Evolutionary conservation across 305 asterid genomes (phyloP).

Genomic region (Lippia alba): DNA sequence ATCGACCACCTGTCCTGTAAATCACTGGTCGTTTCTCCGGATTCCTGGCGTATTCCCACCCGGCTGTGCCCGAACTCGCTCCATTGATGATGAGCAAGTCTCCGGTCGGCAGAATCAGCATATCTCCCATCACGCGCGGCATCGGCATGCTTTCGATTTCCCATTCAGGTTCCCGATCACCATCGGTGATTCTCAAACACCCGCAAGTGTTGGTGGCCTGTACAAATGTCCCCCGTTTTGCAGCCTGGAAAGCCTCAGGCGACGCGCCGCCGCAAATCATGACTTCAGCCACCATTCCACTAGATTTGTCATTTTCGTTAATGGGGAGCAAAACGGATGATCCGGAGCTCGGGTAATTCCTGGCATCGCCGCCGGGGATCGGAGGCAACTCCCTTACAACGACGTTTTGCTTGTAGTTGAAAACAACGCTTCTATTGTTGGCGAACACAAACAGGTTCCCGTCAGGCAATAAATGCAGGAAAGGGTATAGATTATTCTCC

Average conservation of each 20-base stretch:
- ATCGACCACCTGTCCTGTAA: constrained; percentile 36
- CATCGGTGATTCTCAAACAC: constrained; percentile 48
- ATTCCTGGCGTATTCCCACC: constrained; percentile 55
- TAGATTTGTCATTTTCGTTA: constrained; percentile 37
- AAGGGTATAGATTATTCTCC: constrained; percentile 73
- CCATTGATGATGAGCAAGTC: constrained; percentile 60
- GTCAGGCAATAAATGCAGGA: constrained; percentile 66
- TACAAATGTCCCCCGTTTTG: constrained; percentile 37
- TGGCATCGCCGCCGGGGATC: constrained; percentile 50
- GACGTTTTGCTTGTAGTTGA: constrained; percentile 45
- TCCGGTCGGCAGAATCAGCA: constrained; percentile 61
- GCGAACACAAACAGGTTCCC: constrained; percentile 68
- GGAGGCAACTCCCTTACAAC: constrained; percentile 49
- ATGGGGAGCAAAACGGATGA: constrained; percentile 69
- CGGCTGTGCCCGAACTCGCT: constrained; percentile 60
- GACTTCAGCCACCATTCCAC: constrained; percentile 46
- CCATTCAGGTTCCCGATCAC: constrained; percentile 46
- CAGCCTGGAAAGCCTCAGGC: constrained; percentile 36
- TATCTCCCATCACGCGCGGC: constrained; percentile 71
- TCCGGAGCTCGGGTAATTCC: constrained; percentile 79
- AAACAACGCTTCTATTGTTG: constrained; percentile 48
- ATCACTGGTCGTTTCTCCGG: constrained; percentile 58
- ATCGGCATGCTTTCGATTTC: constrained; percentile 63
- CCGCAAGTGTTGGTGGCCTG: constrained; percentile 57
- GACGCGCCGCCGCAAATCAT: constrained; percentile 76